Evolutionary conservation across 2,329 filamentous ascomycete genomes (phyloP).

Genomic region (Claviceps sorghi): DNA sequence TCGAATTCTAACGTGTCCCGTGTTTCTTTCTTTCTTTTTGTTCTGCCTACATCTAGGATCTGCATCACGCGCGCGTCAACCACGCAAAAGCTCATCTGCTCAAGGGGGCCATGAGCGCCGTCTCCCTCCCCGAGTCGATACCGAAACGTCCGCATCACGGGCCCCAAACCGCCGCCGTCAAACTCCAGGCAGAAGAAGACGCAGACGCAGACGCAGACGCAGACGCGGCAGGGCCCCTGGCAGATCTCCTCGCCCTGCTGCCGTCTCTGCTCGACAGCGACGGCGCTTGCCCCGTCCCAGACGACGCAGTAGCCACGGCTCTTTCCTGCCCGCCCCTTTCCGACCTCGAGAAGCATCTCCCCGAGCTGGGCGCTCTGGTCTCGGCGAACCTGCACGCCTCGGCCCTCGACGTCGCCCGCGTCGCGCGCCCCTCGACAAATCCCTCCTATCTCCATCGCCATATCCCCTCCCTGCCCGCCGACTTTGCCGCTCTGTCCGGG

Average conservation of each 20-base stretch:
- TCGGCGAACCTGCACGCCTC: slow-evolving; percentile 34
- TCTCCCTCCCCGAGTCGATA: slow-evolving; percentile 18
- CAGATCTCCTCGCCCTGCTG: slow-evolving; percentile 41
- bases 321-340: slow-evolving; percentile 36
- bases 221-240: slow-evolving; percentile 27
- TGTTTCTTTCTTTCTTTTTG: background rate
- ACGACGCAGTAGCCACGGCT: slow-evolving; percentile 26
- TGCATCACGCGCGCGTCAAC: slow-evolving; percentile 32
- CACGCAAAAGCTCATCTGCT: slow-evolving; percentile 38
- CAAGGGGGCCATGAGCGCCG: slow-evolving; percentile 31
- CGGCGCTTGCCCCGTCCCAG: slow-evolving; percentile 20
- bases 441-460: slow-evolving; percentile 43
- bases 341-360: slow-evolving; percentile 31
- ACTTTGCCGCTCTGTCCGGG: slow-evolving; percentile 23
- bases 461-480: slow-evolving; percentile 32
- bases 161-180: background rate
- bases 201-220: background rate
- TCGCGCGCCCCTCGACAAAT: slow-evolving; percentile 35
- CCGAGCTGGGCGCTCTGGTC: slow-evolving; percentile 30
- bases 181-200: background rate
- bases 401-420: slow-evolving; percentile 33
- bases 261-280: slow-evolving; percentile 30
- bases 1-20: background rate
- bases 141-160: slow-evolving; percentile 5
- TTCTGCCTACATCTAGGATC: slow-evolving; percentile 23